These are phyloP conservation scores for Aspergillus cristatus DNA, from an alignment of 495 filamentous ascomycete genomes.

Conservation along the genomic window DNA sequence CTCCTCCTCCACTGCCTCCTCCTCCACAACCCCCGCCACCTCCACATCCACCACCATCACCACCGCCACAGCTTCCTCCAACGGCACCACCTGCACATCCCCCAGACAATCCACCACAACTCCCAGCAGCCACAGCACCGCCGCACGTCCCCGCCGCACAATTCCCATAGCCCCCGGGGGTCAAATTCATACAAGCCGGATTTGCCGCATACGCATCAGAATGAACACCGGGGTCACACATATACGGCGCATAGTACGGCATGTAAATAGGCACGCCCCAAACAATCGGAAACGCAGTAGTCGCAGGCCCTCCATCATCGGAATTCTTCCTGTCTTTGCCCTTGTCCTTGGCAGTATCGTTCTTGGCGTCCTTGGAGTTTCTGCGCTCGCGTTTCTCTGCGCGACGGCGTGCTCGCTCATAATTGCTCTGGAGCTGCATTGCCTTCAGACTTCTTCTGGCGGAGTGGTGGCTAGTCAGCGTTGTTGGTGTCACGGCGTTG, in stretches of 20 bases:
- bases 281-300: slow-evolving; percentile 21
- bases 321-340: too few relatives aligned
- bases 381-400: slow-evolving; percentile 49
- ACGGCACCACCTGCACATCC: slow-evolving; percentile 25
- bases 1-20: slow-evolving; percentile 21
- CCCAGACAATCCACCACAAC: slow-evolving; percentile 34
- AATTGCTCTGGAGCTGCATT: slow-evolving; percentile 47
- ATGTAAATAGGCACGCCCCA: slow-evolving; percentile 42
- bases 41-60: slow-evolving; percentile 33
- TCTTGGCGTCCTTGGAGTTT: slow-evolving; percentile 24
- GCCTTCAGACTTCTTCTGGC: slow-evolving; percentile 9
- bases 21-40: slow-evolving; percentile 29
- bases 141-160: slow-evolving; percentile 43
- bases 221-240: slow-evolving; percentile 37
- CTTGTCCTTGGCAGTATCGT: too few relatives aligned
- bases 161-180: slow-evolving; percentile 31
- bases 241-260: slow-evolving; percentile 45
- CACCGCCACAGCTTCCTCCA: slow-evolving; percentile 23
- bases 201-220: slow-evolving; percentile 32
- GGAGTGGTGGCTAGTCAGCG: slow-evolving; percentile 4
- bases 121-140: slow-evolving; percentile 44
- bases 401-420: slow-evolving; percentile 52
- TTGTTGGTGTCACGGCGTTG: slow-evolving; percentile 38
- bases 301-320: too few relatives aligned
- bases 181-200: slow-evolving; percentile 36